These are phyloP conservation scores for Acacia melanoxylon DNA, from an alignment of 306 rosid genomes.

Conservation along the genomic window DNA sequence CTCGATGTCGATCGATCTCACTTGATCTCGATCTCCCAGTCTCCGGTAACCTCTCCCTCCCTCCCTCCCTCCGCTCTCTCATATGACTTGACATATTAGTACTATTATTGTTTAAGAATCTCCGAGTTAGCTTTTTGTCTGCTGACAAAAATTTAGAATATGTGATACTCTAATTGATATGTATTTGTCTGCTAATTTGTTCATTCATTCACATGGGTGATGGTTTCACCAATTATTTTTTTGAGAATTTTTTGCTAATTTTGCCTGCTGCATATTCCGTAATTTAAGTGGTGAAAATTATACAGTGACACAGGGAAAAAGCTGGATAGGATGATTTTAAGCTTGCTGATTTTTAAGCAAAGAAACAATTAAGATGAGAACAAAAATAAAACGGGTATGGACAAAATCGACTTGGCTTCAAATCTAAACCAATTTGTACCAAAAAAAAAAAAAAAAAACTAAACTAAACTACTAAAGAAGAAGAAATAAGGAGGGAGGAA, in stretches of 20 bases:
- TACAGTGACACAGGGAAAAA: constrained; percentile 2
- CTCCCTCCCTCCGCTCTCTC: too few relatives aligned
- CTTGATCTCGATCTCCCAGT: too few relatives aligned
- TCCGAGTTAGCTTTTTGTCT: background rate
- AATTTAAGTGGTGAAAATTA: constrained; percentile 20
- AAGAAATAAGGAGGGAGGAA: background rate
- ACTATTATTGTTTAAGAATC: background rate
- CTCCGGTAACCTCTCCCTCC: too few relatives aligned
- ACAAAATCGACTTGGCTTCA: constrained; percentile 32
- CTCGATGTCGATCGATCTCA: too few relatives aligned
- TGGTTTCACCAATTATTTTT: constrained; percentile 5
- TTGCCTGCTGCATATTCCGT: background rate
- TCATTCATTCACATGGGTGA: constrained; percentile 32
- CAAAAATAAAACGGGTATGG: constrained; percentile 32
- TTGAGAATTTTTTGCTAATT: background rate
- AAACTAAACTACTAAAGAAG: too few relatives aligned
- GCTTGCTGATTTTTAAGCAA: constrained; percentile 30
- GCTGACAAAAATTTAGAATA: constrained; percentile 3
- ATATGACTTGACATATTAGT: background rate
- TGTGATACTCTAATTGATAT: constrained; percentile 1
- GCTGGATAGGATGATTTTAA: background rate
- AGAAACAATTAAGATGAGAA: constrained; percentile 34
- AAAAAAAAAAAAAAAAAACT: too few relatives aligned
- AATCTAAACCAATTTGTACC: constrained; percentile 11
- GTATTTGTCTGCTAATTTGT: constrained; percentile 30